Evolutionary conservation across 306 rosid species (phyloP).

Genomic region (Quillaja saponaria): DNA sequence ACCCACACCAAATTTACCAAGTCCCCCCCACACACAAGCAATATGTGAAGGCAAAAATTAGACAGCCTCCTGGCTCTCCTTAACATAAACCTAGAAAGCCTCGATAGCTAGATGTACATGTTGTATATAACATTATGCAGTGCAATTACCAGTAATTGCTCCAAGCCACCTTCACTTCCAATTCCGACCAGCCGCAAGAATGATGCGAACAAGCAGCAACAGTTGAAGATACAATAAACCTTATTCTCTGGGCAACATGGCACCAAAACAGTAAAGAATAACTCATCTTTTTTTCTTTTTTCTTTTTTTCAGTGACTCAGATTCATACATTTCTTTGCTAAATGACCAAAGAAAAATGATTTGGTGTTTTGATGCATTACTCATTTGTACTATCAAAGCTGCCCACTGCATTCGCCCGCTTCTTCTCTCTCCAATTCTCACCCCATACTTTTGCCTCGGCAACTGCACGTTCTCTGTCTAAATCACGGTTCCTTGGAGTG

Average conservation of each 20-base stretch:
- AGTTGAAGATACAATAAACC: conserved; percentile 45
- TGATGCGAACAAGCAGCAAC: conserved; percentile 38
- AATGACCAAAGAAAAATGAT: conserved; percentile 33
- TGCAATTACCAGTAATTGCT: conserved; percentile 45
- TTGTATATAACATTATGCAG: conserved; percentile 40
- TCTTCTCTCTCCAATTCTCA: conserved; percentile 94
- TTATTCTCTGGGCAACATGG: conserved; percentile 17
- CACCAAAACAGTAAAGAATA: conserved; percentile 47
- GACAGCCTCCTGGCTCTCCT: conserved; percentile 39
- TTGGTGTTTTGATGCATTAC: conserved; percentile 35
- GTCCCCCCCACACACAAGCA: conserved; percentile 44
- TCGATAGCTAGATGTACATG: conserved; percentile 50
- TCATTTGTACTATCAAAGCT: conserved; percentile 90
- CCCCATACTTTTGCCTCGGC: conserved; percentile 99
- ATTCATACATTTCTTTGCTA: conserved; percentile 33
- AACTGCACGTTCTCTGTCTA: conserved; percentile 90
- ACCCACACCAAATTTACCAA: conserved; percentile 67
- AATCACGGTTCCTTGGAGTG: conserved; percentile 80
- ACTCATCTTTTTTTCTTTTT: conserved; percentile 34
- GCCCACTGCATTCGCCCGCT: conserved; percentile 69
- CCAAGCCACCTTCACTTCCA: conserved; percentile 39
- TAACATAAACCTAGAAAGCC: conserved; percentile 48
- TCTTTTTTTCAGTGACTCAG: conserved; percentile 32
- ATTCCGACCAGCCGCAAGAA: conserved; percentile 38
- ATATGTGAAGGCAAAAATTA: conserved; percentile 61